Evolutionary conservation across 345 rosid species (phyloP).

Genomic region (Gossypium stocksii): DNA sequence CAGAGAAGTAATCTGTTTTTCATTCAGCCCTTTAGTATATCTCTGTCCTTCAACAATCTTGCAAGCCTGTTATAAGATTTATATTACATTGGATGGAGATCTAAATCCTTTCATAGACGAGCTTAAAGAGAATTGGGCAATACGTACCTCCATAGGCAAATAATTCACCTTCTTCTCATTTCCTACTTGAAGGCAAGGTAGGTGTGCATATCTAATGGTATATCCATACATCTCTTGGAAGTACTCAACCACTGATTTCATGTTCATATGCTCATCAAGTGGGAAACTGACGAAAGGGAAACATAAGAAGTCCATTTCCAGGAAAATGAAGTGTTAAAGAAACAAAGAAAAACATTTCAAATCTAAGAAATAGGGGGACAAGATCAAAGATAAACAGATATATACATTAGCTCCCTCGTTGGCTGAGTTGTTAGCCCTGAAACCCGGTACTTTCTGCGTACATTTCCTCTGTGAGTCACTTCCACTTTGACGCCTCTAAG

Average conservation of each 20-base stretch:
- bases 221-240: slow-evolving; percentile 36
- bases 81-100: slow-evolving; percentile 1
- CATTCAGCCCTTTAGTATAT: slow-evolving; percentile 37
- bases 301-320: background rate
- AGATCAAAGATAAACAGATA: background rate
- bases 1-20: slow-evolving; percentile 37
- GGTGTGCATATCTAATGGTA: slow-evolving; percentile 28
- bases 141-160: slow-evolving; percentile 44
- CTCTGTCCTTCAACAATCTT: slow-evolving; percentile 42
- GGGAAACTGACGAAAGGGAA: slow-evolving; percentile 31
- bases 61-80: slow-evolving; percentile 28
- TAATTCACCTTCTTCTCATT: slow-evolving; percentile 31
- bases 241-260: slow-evolving; percentile 41
- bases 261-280: slow-evolving; percentile 35
- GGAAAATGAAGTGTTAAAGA: background rate
- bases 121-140: background rate
- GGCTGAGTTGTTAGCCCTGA: slow-evolving; percentile 41
- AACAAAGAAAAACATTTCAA: background rate
- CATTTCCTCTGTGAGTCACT: slow-evolving; percentile 39
- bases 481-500: slow-evolving; percentile 46
- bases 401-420: slow-evolving; percentile 35
- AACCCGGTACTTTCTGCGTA: slow-evolving; percentile 36
- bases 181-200: slow-evolving; percentile 45
- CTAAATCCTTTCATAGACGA: background rate
- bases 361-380: background rate